Percentiles rank a stretch among this genome's conserved stretches.
Evolutionary conservation across 805 yeast genomes (phyloP).

Genomic region (Torulaspora microellipsoides): DNA sequence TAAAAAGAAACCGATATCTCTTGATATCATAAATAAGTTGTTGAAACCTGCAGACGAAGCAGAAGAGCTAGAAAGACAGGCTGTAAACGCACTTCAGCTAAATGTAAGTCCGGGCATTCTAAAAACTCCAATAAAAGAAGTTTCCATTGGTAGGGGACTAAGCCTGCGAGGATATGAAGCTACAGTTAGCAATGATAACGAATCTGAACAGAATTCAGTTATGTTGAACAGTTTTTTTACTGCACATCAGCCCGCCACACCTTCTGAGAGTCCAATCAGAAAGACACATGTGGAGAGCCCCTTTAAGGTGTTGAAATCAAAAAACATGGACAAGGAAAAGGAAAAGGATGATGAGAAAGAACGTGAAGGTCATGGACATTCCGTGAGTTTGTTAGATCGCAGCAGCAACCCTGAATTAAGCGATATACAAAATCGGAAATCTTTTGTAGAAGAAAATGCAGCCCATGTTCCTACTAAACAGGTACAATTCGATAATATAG

Average conservation of each 20-base stretch:
- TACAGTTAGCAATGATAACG: slow-evolving; percentile 12
- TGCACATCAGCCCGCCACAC: slow-evolving; percentile 1
- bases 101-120: slow-evolving; percentile 6
- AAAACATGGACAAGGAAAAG: slow-evolving; percentile 1
- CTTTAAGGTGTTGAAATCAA: slow-evolving; percentile 22
- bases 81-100: background rate
- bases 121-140: slow-evolving; percentile 23
- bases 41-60: slow-evolving; percentile 5
- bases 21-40: slow-evolving; percentile 13
- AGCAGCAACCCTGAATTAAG: too few species aligned
- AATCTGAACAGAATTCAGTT: slow-evolving; percentile 7
- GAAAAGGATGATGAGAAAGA: background rate
- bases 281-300: slow-evolving; percentile 28
- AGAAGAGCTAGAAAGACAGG: background rate
- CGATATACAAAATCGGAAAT: too few species aligned
- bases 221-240: slow-evolving; percentile 1
- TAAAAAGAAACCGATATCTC: slow-evolving; percentile 7
- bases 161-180: slow-evolving; percentile 23
- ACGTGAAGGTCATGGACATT: background rate
- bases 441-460: too few species aligned
- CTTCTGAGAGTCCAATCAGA: slow-evolving; percentile 12
- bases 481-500: too few species aligned
- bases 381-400: background rate
- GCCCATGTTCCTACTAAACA: too few species aligned
- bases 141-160: slow-evolving; percentile 19